These are phyloP conservation scores for Pisolithus marmoratus DNA, from an alignment of 768 basidiomycete genomes.

Conservation along the genomic window DNA sequence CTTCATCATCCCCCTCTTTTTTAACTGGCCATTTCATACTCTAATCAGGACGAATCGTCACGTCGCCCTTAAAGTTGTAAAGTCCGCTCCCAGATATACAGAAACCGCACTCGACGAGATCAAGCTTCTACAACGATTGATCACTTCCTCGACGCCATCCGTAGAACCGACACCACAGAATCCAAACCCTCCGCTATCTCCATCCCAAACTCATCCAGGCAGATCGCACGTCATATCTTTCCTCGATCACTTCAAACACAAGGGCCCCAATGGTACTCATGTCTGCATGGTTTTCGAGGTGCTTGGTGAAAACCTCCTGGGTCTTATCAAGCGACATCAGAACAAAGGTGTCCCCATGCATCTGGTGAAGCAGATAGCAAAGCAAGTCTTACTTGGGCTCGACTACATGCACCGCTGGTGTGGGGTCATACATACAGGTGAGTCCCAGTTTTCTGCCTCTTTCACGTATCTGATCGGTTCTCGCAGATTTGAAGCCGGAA, in stretches of 20 bases:
- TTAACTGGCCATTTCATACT: slow-evolving; percentile 12
- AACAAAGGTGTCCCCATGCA: slow-evolving; percentile 95
- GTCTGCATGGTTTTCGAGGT: slow-evolving; percentile 99
- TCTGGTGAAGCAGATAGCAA: slow-evolving; percentile 92
- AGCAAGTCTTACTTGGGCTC: slow-evolving; percentile 90
- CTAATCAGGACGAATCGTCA: slow-evolving; percentile 79
- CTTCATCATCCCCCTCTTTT: neutral
- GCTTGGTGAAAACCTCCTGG: slow-evolving; percentile 92
- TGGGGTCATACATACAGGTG: slow-evolving; percentile 92
- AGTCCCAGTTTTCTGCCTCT: slow-evolving; percentile 12
- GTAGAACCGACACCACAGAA: slow-evolving; percentile 41
- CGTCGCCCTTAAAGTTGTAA: slow-evolving; percentile 98
- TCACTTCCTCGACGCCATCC: slow-evolving; percentile 69
- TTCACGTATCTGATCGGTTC: slow-evolving; percentile 5
- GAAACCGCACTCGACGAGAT: slow-evolving; percentile 99
- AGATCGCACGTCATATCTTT: slow-evolving; percentile 94
- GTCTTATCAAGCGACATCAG: slow-evolving; percentile 96
- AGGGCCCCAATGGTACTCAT: slow-evolving; percentile 93
- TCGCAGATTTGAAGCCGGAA: slow-evolving; percentile 88
- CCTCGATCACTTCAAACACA: slow-evolving; percentile 95
- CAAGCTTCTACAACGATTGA: slow-evolving; percentile 92
- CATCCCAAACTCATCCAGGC: slow-evolving; percentile 75
- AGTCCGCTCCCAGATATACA: slow-evolving; percentile 93
- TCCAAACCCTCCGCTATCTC: slow-evolving; percentile 45
- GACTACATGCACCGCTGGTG: slow-evolving; percentile 99